Conservation (phyloP, 495 filamentous ascomycete genomes). For the Alectoria sarmentosa region DNA sequence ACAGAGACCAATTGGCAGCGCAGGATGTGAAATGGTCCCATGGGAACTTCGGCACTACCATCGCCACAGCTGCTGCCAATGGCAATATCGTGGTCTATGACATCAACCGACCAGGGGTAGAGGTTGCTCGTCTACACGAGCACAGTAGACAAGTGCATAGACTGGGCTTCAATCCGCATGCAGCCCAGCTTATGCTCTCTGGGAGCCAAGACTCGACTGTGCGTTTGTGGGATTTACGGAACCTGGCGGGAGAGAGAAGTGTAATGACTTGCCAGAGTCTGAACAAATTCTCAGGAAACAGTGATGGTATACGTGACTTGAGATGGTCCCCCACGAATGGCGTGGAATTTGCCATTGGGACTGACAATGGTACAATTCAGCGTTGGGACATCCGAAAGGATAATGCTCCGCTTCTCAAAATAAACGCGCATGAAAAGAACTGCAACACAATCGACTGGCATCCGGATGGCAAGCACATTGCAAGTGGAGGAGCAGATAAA, state of each 20-base stretch:
- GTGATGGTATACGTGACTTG: conserved; percentile 77
- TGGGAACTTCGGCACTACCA: conserved; percentile 53
- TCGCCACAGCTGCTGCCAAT: conserved; percentile 78
- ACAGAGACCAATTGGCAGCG: conserved; percentile 70
- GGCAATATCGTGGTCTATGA: conserved; percentile 87
- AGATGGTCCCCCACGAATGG: conserved; percentile 84
- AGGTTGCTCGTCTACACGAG: conserved; percentile 72
- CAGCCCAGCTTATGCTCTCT: conserved; percentile 69
- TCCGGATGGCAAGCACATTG: conserved; percentile 83
- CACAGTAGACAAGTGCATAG: conserved; percentile 89
- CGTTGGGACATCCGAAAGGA: conserved; percentile 61
- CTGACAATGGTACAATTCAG: conserved; percentile 75
- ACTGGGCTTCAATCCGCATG: conserved; percentile 81
- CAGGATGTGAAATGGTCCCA: conserved; percentile 82
- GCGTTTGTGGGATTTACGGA: conserved; percentile 68
- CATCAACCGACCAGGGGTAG: conserved; percentile 62
- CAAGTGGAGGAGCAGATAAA: conserved; percentile 75
- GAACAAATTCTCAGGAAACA: conserved; percentile 53
- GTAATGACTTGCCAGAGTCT: conserved; percentile 49
- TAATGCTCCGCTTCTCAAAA: conserved; percentile 56
- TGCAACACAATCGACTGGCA: conserved; percentile 91
- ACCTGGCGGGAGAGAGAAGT: conserved; percentile 41
- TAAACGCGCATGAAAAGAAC: conserved; percentile 75
- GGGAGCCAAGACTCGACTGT: conserved; percentile 90
- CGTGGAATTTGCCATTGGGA: conserved; percentile 79